phyloP scores from a whole-genome alignment of 768 basidiomycete species.

The Cyclocybe aegerita region DNA sequence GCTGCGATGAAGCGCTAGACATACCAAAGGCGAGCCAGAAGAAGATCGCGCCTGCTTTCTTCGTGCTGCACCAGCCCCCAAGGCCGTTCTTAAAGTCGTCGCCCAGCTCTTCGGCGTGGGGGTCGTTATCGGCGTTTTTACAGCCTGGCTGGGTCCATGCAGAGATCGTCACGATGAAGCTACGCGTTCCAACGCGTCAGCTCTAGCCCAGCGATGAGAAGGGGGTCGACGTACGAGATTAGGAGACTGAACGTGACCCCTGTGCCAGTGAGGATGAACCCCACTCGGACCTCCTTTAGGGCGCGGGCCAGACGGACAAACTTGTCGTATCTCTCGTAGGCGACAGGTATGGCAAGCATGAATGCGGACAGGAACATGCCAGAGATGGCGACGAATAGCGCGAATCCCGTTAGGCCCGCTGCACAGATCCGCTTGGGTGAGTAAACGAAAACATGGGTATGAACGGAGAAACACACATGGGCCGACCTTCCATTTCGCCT shows the following conservation, averaged over 20 bases:
- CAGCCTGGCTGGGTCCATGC: slow-evolving; percentile 91
- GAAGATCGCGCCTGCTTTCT: slow-evolving; percentile 88
- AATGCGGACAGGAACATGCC: slow-evolving; percentile 74
- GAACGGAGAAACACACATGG: slow-evolving; percentile 65
- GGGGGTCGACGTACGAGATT: slow-evolving; percentile 60
- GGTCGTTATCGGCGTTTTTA: slow-evolving; percentile 81
- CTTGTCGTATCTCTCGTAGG: slow-evolving; percentile 86
- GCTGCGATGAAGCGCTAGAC: slow-evolving; percentile 20
- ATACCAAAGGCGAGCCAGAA: slow-evolving; percentile 83
- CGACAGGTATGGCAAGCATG: slow-evolving; percentile 74
- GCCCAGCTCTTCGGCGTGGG: slow-evolving; percentile 64
- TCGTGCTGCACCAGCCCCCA: slow-evolving; percentile 85
- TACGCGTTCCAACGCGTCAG: slow-evolving; percentile 21
- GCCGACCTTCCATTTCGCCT: slow-evolving; percentile 80
- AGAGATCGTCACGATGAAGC: slow-evolving; percentile 76
- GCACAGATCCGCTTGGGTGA: slow-evolving; percentile 13
- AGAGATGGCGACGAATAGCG: slow-evolving; percentile 74
- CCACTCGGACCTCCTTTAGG: slow-evolving; percentile 78
- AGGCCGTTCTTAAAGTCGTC: slow-evolving; percentile 67
- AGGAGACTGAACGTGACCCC: slow-evolving; percentile 69
- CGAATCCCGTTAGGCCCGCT: slow-evolving; percentile 89
- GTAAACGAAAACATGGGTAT: slow-evolving; percentile 1
- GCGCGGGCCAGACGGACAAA: slow-evolving; percentile 75
- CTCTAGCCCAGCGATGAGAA: slow-evolving; percentile 4
- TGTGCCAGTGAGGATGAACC: slow-evolving; percentile 76